Conservation (phyloP, 495 filamentous ascomycete genomes). For the Aspergillus leporis region DNA sequence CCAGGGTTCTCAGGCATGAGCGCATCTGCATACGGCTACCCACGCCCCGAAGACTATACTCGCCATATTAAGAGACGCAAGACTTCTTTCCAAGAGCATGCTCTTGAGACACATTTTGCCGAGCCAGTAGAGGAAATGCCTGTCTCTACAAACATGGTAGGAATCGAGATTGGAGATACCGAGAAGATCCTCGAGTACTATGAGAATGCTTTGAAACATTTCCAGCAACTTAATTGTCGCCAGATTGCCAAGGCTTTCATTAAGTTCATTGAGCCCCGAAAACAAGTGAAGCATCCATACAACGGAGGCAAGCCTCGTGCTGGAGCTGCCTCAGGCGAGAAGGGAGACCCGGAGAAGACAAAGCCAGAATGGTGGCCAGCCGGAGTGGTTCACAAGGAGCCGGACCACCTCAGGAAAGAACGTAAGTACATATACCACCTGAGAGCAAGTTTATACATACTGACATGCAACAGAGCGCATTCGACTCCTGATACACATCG, state of each 20-base stretch:
- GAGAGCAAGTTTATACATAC: neutral
- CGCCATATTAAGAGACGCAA: conserved; percentile 38
- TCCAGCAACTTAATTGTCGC: conserved; percentile 50
- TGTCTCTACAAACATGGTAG: conserved; percentile 35
- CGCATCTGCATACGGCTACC: conserved; percentile 14
- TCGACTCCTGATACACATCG: conserved; percentile 45
- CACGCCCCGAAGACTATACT: conserved; percentile 21
- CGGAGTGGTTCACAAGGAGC: conserved; percentile 68
- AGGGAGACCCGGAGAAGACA: conserved; percentile 53
- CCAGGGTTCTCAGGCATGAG: conserved; percentile 18
- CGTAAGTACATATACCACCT: conserved; percentile 51
- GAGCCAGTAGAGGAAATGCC: conserved; percentile 32
- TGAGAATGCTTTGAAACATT: conserved; percentile 37
- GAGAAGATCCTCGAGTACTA: conserved; percentile 41
- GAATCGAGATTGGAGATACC: conserved; percentile 41
- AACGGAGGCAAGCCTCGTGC: conserved; percentile 54
- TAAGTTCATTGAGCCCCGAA: conserved; percentile 80
- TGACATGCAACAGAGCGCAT: conserved; percentile 34
- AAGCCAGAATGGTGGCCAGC: conserved; percentile 84
- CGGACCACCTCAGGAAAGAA: conserved; percentile 77
- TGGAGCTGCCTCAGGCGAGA: conserved; percentile 38
- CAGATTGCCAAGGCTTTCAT: conserved; percentile 76
- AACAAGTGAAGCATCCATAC: conserved; percentile 83
- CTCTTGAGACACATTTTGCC: conserved; percentile 16
- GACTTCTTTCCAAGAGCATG: conserved; percentile 22